Conservation (phyloP, 23 red algal genomes). For the Gracilaria vermiculophylla region DNA sequence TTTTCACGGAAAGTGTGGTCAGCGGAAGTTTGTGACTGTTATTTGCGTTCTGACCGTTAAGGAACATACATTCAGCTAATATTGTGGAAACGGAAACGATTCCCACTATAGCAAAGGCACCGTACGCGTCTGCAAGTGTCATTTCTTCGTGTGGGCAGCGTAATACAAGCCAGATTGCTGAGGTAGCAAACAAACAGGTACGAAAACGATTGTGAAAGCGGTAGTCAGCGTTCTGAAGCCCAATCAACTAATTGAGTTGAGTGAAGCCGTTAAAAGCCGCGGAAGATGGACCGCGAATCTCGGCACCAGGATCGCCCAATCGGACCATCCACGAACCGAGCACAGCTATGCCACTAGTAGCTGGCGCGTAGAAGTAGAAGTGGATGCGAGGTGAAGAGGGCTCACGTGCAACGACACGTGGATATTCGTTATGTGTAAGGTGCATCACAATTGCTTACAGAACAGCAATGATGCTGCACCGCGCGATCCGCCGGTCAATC, state of each 20-base stretch:
- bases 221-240: too few species aligned
- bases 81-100: constrained; percentile 31
- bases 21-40: neutral
- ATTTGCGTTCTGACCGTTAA: neutral
- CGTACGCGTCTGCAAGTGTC: constrained; percentile 65
- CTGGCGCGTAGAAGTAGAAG: too few species aligned
- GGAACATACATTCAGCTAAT: constrained; percentile 44
- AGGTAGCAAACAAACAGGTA: too few species aligned
- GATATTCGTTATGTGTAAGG: neutral
- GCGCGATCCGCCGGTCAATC: neutral
- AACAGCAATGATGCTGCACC: neutral
- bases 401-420: neutral
- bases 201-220: neutral
- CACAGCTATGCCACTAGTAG: too few species aligned
- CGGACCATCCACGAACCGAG: too few species aligned
- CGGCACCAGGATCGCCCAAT: too few species aligned
- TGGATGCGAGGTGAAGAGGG: too few species aligned
- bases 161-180: neutral
- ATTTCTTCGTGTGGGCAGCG: neutral
- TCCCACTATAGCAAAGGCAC: constrained; percentile 42
- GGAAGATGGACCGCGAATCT: too few species aligned
- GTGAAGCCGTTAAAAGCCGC: too few species aligned
- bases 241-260: too few species aligned
- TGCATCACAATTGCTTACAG: neutral
- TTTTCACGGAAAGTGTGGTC: neutral